Base-by-base conservation (phyloP, 2,329 filamentous ascomycete genomes). In the Fusarium heterosporum region DNA sequence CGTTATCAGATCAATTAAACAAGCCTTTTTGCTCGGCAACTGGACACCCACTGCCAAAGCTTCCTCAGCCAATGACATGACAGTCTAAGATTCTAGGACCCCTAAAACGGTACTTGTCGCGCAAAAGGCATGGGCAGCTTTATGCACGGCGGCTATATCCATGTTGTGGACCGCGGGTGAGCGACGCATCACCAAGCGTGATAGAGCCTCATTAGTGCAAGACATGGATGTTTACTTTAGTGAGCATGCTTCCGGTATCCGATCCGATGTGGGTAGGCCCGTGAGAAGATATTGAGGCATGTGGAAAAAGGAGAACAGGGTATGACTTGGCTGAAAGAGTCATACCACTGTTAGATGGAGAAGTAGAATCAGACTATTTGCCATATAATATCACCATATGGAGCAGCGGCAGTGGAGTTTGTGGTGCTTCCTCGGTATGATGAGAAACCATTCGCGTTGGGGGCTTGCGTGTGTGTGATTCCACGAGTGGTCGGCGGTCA, bases 111-210 rank as follows among this genome's bases (percentile, higher is more conserved):
- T 51, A 61, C 47, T 39, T 61, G n/a, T 55, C 22, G 36, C 40
- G 43, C 34, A 39, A 51, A 30, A 61, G 25, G 56, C 36, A 61
- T 59, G 34, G 64, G 58, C 57, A 56, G 42, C 53, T 57, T 60
- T 61, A 70, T 70, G 64, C 67, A 58, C 51, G 57, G 70, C 69
- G 69, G 67, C 58, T 69, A 59, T 52, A 65, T 40, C 60, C 58
- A 63, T 61, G 61, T 16, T 48, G 70, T 72, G 70, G 67, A 69
- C 55, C 69, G 58, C 64, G 69, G 69, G 59, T 70, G 68, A 71
- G 59, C 48, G 54, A 61, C 49, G 59, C 62, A 54, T 55, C 60
- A 62, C 61, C 56, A n/a, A 64, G 40, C 32, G 51, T 42, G 50
- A 30, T 51, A 46, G 50, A 49, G 52, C 34, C 39, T 49, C 39